A percentile compares a stretch with the other conserved stretches of the same genome.
phyloP scores from a whole-genome alignment of 805 yeast genomes.

The Starmerella vitae region DNA sequence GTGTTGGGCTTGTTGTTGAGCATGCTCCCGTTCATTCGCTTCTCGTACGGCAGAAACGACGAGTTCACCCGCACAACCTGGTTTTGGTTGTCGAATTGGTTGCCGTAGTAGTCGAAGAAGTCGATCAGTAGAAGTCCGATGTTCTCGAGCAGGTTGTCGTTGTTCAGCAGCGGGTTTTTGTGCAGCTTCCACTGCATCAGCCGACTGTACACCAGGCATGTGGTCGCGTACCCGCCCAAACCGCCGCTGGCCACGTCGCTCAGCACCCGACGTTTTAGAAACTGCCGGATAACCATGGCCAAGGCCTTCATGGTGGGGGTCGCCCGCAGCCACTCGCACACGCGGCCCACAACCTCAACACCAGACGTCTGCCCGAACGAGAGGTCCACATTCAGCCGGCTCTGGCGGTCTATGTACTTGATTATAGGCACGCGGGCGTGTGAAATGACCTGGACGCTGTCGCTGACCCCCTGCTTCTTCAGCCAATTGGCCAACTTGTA shows the following conservation, averaged over 20 bases:
- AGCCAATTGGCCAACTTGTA: constrained; percentile 62
- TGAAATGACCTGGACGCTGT: constrained; percentile 65
- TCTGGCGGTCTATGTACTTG: constrained; percentile 64
- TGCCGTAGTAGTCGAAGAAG: constrained; percentile 84
- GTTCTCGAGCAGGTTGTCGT: constrained; percentile 38
- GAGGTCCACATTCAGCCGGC: constrained; percentile 68
- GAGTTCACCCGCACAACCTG: constrained; percentile 57
- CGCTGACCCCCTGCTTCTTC: constrained; percentile 48
- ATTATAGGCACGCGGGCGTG: constrained; percentile 89
- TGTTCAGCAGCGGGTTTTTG: constrained; percentile 15
- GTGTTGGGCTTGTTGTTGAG: constrained; percentile 38
- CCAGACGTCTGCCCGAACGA: constrained; percentile 83
- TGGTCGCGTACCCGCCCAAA: constrained; percentile 86
- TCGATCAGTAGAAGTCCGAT: constrained; percentile 78
- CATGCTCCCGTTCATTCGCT: constrained; percentile 40
- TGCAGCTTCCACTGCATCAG: constrained; percentile 48
- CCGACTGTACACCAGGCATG: constrained; percentile 79
- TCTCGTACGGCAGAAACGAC: constrained; percentile 45
- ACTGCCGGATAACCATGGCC: constrained; percentile 72
- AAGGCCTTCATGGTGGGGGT: constrained; percentile 75
- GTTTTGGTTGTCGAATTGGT: constrained; percentile 71
- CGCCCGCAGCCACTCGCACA: constrained; percentile 55
- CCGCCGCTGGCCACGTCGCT: constrained; percentile 91
- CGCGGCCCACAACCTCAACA: constrained; percentile 63
- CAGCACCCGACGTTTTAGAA: constrained; percentile 58